A percentile compares a stretch with the other conserved stretches of the same genome.
Conservation (phyloP, 148 eudicot genomes). For the Persicaria maculosa region DNA sequence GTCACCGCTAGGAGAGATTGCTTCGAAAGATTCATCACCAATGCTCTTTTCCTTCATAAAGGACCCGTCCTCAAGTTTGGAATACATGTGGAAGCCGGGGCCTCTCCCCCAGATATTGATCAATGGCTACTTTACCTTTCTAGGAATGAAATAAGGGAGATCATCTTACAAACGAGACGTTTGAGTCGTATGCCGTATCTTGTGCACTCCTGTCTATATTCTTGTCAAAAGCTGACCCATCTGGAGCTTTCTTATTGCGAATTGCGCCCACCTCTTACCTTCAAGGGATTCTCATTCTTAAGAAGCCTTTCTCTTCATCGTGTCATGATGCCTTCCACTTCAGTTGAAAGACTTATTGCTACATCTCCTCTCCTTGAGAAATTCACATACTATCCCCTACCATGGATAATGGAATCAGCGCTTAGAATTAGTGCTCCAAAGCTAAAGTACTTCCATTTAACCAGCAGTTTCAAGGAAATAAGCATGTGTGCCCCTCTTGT, state of each 20-base stretch:
- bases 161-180: conserved; percentile 48
- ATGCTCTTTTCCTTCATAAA: conserved; percentile 48
- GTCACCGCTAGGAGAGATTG: too few species aligned
- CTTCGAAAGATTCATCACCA: conserved; percentile 33
- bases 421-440: conserved; percentile 56
- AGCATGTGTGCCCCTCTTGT: conserved; percentile 38
- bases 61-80: conserved; percentile 60
- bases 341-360: conserved; percentile 45
- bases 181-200: conserved; percentile 12
- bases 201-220: conserved; percentile 47
- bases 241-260: conserved; percentile 68
- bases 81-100: conserved; percentile 27
- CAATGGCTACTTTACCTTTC: conserved; percentile 69
- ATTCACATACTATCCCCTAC: conserved; percentile 31
- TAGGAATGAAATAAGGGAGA: conserved; percentile 45
- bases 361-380: conserved; percentile 59
- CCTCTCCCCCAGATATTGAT: conserved; percentile 47
- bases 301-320: conserved; percentile 51
- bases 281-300: conserved; percentile 47
- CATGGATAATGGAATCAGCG: conserved; percentile 40
- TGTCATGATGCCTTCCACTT: conserved; percentile 43
- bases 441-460: conserved; percentile 49
- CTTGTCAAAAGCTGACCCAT: conserved; percentile 36
- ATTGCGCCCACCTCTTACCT: conserved; percentile 34
- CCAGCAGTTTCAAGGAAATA: conserved; percentile 56